A percentile compares a stretch with the other conserved stretches of the same genome.
Evolutionary conservation across 108 stramenopile genomes (phyloP).

Genomic region (Ochromonas danica): DNA sequence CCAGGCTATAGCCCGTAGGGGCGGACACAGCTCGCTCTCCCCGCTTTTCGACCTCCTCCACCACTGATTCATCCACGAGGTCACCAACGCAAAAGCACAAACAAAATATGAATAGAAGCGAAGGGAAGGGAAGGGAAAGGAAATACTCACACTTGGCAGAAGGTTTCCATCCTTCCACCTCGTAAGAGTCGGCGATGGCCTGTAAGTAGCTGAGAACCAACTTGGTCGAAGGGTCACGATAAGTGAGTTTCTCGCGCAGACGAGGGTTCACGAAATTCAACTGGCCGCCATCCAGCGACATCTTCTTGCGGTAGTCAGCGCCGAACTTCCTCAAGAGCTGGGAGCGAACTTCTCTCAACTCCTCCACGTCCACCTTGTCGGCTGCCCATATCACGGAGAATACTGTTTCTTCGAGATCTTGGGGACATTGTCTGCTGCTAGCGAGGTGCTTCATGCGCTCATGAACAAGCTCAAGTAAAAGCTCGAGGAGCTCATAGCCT

Average conservation of each 20-base stretch:
- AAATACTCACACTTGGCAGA: too few relatives aligned
- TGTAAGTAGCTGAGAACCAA: conserved; percentile 79
- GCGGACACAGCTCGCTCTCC: background rate
- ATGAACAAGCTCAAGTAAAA: conserved; percentile 49
- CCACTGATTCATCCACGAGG: background rate
- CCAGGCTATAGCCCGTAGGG: background rate
- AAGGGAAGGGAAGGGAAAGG: too few relatives aligned
- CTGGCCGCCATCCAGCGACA: conserved; percentile 67
- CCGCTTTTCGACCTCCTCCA: background rate
- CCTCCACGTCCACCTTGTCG: conserved; percentile 43
- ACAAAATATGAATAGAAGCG: too few relatives aligned
- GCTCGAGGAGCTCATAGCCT: conserved; percentile 53
- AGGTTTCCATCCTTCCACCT: conserved; percentile 72
- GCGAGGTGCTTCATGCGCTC: conserved; percentile 50
- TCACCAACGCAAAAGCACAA: too few relatives aligned
- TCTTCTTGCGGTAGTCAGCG: background rate
- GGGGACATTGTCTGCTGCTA: conserved; percentile 43
- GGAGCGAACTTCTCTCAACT: conserved; percentile 45
- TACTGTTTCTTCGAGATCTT: conserved; percentile 51
- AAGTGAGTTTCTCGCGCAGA: conserved; percentile 74
- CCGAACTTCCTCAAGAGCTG: conserved; percentile 54
- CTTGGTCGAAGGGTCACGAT: conserved; percentile 76
- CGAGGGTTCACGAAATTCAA: conserved; percentile 77
- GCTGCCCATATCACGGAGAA: conserved; percentile 55
- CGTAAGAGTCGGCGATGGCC: conserved; percentile 69